phyloP scores from a whole-genome alignment of 2,329 filamentous ascomycete species.

The Plectosphaerella plurivora region DNA sequence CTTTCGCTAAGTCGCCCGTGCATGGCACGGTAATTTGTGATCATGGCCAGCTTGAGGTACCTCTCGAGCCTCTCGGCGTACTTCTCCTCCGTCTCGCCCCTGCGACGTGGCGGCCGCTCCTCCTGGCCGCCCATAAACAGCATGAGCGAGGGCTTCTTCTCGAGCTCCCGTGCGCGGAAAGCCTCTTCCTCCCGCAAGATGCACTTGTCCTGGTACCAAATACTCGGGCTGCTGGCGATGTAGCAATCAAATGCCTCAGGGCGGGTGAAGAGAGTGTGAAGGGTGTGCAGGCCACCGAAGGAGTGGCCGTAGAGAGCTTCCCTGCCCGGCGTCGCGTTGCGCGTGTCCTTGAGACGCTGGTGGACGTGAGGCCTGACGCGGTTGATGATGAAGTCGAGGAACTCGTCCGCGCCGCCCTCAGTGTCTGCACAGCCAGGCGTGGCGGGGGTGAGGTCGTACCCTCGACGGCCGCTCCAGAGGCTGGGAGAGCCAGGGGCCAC shows the following conservation, averaged over 20 bases:
- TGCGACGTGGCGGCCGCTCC: slow-evolving; percentile 19
- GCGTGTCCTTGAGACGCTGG: slow-evolving; percentile 19
- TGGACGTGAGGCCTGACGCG: slow-evolving; percentile 28
- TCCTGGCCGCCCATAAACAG: slow-evolving; percentile 28
- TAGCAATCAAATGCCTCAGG: slow-evolving; percentile 37
- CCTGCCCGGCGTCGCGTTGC: slow-evolving; percentile 20
- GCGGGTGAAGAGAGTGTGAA: slow-evolving; percentile 36
- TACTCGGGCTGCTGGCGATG: slow-evolving; percentile 39
- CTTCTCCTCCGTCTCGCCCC: slow-evolving; percentile 21
- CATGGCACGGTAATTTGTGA: slow-evolving; percentile 18
- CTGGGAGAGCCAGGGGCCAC: slow-evolving; percentile 10
- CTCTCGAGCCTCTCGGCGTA: slow-evolving; percentile 18
- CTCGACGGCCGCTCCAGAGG: slow-evolving; percentile 23
- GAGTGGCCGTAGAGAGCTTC: slow-evolving; percentile 45
- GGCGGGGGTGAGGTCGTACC: slow-evolving; percentile 23
- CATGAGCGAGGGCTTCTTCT: slow-evolving; percentile 17
- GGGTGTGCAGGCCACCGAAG: slow-evolving; percentile 41
- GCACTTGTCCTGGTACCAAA: slow-evolving; percentile 41
- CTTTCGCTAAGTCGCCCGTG: slow-evolving; percentile 10
- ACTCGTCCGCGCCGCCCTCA: slow-evolving; percentile 37
- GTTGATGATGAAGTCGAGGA: slow-evolving; percentile 36
- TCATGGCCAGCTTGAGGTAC: slow-evolving; percentile 16
- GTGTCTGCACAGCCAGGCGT: slow-evolving; percentile 15
- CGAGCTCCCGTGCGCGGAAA: slow-evolving; percentile 15
- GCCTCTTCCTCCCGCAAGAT: slow-evolving; percentile 25